Base-by-base conservation (phyloP, 164 flowering plant species). In the Houttuynia cordata region DNA sequence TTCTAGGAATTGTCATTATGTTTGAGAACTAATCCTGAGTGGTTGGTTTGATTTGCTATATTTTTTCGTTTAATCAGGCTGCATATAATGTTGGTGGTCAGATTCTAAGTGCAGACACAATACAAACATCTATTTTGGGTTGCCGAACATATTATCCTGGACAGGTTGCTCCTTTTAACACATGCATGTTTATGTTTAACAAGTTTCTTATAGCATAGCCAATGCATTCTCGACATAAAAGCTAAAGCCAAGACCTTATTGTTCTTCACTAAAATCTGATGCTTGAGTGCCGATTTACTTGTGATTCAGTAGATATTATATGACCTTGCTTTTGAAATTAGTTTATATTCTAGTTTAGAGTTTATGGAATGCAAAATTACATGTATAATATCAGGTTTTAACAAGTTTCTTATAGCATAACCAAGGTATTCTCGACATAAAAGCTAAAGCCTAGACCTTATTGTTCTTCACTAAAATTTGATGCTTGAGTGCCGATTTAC, bases 41-140 rank as follows among this genome's bases (percentile, higher is more conserved):
- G 6, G 37, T 37, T 61, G 7, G 30, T 13, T 51, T n/a, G 34
- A 34, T 61, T 30, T 22, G 55, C 30, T 10, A 51, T 23, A n/a
- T 61, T 22, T 49, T 20, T 62, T 62, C n/a, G n/a, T 51, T 51
- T 62, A 37, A 73, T 55, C 79, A 94, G 99, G 89, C 97, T 74
- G 95, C 99, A 10, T 94, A 94, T 64, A 94, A 85, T 52, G 68
- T 90, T 63, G 96, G 99, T 21, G 96, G 97, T 70, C 89, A 78
- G 58, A 82, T 86, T 47, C 68, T 94, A 50, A 94, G 86, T 64
- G 92, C 89, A 56, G 96, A 81, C 70, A 79, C 80, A 6, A 90
- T 94, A 70, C 97, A 94, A 64, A 83, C 74, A 71, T 76, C 78
- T 55, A 90, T 94, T 60, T 80, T 94, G 50, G 86, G 96, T 58